Evolutionary conservation across 257 asterid genomes (phyloP), one percentile per base, ranked within the genome.

Genomic region (Solanum paucissectum): DNA sequence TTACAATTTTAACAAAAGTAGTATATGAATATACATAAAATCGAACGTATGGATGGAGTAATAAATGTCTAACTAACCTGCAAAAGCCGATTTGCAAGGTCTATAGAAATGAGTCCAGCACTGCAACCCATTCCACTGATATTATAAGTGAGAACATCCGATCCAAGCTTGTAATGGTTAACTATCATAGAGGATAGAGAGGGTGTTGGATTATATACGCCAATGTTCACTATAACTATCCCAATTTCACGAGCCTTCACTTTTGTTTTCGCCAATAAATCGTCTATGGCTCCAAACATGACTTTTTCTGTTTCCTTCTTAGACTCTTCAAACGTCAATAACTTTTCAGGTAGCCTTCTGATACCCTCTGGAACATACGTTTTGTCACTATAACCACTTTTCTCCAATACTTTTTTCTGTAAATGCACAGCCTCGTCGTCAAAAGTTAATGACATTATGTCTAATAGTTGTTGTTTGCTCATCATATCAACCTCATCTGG

Each of bases 71-170:
- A n/a, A 60, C 69, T 3, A 3, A 88, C 93, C 90, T 91, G 93
- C 37, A 91, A 75, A 66, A 88, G 88, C 71, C 90, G 88, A 12
- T 89, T 89, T 74, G 92, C 90, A 85, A 91, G 92, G 86, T 91
- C 92, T 9, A 91, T 88, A 4, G 91, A 85, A 32, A 91, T 88
- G 21, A 89, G 75, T 49, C 92, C 93, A 76, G 93, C 93, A 81
- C 93, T 91, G 89, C 93, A 91, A 9, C 91, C 92, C 91, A 91
- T 91, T 6, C 93, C 93, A 37, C 92, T 89, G 36, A 91, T 90
- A 38, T 89, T 89, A 40, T 89, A 89, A 73, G 91, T 91, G 76
- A 88, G 58, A 40, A 89, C 86, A 25, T 91, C 86, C 9, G 32
- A 71, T 68, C 93, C 84, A 36, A 91, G 90, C 73, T 91, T 91